Evolutionary conservation across 2,329 filamentous ascomycete species (phyloP).

Genomic region (Fusarium nygamai): DNA sequence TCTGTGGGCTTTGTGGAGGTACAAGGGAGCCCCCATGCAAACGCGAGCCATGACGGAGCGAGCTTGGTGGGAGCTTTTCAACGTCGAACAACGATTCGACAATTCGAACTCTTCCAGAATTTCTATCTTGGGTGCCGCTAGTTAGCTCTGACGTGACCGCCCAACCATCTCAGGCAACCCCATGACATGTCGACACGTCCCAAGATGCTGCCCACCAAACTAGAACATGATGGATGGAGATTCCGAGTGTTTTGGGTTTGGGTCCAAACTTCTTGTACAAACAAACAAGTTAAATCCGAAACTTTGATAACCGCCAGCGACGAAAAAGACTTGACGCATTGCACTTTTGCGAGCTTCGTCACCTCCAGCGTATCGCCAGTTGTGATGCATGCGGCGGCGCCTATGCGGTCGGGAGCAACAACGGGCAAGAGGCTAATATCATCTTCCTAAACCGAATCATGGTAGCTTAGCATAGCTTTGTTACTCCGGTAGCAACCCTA

Average conservation of each 20-base stretch:
- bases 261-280: constrained; percentile 3
- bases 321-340: constrained; percentile 6
- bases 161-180: constrained; percentile 30
- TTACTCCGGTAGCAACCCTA: neutral
- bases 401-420: neutral
- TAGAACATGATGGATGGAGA: constrained; percentile 23
- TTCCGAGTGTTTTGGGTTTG: constrained; percentile 14
- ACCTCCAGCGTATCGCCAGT: constrained; percentile 32
- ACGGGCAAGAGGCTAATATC: neutral
- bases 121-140: constrained; percentile 37
- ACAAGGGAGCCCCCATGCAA: constrained; percentile 31
- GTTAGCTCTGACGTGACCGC: constrained; percentile 41
- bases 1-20: constrained; percentile 37
- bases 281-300: constrained; percentile 18
- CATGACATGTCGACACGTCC: constrained; percentile 39
- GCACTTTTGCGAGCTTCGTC: neutral
- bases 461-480: constrained; percentile 4
- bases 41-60: constrained; percentile 34
- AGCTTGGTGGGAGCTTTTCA: constrained; percentile 30
- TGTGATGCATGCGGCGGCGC: constrained; percentile 10
- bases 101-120: constrained; percentile 47
- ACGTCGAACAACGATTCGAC: constrained; percentile 39
- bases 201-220: constrained; percentile 18
- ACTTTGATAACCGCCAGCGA: constrained; percentile 31
- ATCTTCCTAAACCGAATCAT: neutral